Evolutionary conservation across 2,329 filamentous ascomycete species (phyloP), one percentile per base, ranked within the genome.

Genomic region (Cytospora schulzeri): DNA sequence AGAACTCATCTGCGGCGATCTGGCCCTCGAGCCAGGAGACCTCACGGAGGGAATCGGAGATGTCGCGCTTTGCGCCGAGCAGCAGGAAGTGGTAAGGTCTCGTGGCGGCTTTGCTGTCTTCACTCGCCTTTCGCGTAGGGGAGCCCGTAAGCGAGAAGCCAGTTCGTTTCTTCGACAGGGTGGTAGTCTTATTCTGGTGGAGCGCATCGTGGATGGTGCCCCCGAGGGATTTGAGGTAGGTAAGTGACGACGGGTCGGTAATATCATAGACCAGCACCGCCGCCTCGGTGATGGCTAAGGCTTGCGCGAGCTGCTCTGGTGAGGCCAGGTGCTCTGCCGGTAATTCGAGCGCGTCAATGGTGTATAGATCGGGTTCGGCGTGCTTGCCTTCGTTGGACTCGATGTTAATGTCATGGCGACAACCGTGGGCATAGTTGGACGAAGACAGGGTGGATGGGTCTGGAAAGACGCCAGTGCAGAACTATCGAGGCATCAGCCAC

Each of bases 281-380:
- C 5, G 76, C 77, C 50, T 80, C 77, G n/a, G 78, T 79, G 53
- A 78, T 76, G 60, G 70, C 69, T 24, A 78, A 69, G 1, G 77
- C 77, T 45, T 78, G 73, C 41, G 71, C 71, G n/a, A 79, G 73
- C 38, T 73, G 70, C 6, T 73, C 71, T 61, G 71, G 71, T 64
- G 69, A 68, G n/a, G 67, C 68, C 3, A 78, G 67, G 60, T 76
- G 71, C 35, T 71, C 67, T 15, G 74, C 70, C 9, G 74, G 74
- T 29, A 79, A 67, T 66, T 80, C 77, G 19, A 79, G 71, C 24
- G 74, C 74, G 65, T 78, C 74, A 57, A 79, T 63, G 15, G 71
- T 69, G 72, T 78, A 79, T 17, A 63, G 59, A 38, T 70, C 62
- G 8, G 67, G 69, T 28, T 75, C 71, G 62, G 79, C 8, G 22